Conservation (phyloP, 2,329 filamentous ascomycete genomes). For the Thelonectria blattea region DNA sequence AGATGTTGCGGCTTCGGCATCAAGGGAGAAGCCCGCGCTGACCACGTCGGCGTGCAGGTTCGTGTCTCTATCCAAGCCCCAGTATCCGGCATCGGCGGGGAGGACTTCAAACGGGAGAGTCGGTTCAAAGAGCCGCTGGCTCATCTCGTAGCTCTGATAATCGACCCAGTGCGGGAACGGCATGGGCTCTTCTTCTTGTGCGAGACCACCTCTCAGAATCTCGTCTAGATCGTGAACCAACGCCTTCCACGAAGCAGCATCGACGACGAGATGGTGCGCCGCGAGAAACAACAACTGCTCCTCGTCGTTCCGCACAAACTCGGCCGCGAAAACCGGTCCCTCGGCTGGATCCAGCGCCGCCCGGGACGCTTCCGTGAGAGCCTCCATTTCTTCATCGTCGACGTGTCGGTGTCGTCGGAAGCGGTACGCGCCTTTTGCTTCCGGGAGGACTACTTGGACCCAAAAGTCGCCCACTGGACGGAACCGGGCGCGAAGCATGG, state of each 20-base stretch:
- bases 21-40: slow-evolving; percentile 51
- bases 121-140: slow-evolving; percentile 37
- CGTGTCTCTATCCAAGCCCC: slow-evolving; percentile 50
- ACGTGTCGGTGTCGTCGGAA: slow-evolving; percentile 51
- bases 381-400: slow-evolving; percentile 49
- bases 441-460: slow-evolving; percentile 52
- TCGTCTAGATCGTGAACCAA: slow-evolving; percentile 58
- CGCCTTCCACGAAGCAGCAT: slow-evolving; percentile 57
- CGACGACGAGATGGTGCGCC: slow-evolving; percentile 59
- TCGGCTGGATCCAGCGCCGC: slow-evolving; percentile 54
- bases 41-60: slow-evolving; percentile 55
- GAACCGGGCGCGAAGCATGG: slow-evolving; percentile 59
- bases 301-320: slow-evolving; percentile 55
- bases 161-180: slow-evolving; percentile 59
- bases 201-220: slow-evolving; percentile 53
- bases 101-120: slow-evolving; percentile 48
- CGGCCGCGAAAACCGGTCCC: slow-evolving; percentile 57
- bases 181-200: slow-evolving; percentile 50
- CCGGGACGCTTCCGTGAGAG: slow-evolving; percentile 50
- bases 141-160: slow-evolving; percentile 49
- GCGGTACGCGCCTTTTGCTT: slow-evolving; percentile 50
- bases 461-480: slow-evolving; percentile 47
- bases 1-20: slow-evolving; percentile 48
- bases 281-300: slow-evolving; percentile 56
- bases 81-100: slow-evolving; percentile 53